Evolutionary conservation across 306 rosid genomes (phyloP), one percentile per base, ranked within the genome.

Genomic region (Quercus suber): DNA sequence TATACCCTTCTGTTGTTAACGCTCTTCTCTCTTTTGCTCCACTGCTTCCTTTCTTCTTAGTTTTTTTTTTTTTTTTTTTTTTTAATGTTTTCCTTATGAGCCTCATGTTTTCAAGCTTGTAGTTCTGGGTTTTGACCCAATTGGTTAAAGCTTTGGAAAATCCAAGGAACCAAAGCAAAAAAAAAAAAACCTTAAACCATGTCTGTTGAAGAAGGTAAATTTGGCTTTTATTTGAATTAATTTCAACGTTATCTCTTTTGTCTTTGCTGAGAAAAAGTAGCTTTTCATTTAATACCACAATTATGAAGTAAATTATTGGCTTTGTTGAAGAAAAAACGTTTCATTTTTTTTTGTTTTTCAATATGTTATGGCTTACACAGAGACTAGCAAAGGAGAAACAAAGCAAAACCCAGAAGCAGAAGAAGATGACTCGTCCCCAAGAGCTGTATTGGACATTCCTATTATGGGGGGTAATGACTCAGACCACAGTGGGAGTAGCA

Each of bases 361-460:
- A 41, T 41, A 41, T 41, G 56, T 55, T 73, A 5, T 53, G 72
- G 51, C n/a, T 75, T 28, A 3, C 33, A 64, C 78, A 74, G 86
- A 80, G 79, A 55, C 65, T 17, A 64, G 58, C 11, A 41, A 41
- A 79, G 74, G 51, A 31, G 80, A 78, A 77, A 51, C 45, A 52
- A 56, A 81, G 58, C 75, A 85, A 84, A 87, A 70, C 69, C 81
- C 69, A 73, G 86, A 86, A 73, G 80, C 71, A 81, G 69, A 82
- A 79, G 89, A 85, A 17, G 93, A 75, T 0, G 87, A 89, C 31
- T 9, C 58, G 10, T 95, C 99, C 0, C 98, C 98, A 1, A 87
- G 99, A 84, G 92, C 91, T 1, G 91, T 95, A 53, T 43, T 95
- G n/a, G 98, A 93, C 37, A 61, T 83, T 79, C 88, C 85, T 2